Conservation (phyloP, 768 basidiomycete genomes). For the Pleurotus salmoneostramineus region DNA sequence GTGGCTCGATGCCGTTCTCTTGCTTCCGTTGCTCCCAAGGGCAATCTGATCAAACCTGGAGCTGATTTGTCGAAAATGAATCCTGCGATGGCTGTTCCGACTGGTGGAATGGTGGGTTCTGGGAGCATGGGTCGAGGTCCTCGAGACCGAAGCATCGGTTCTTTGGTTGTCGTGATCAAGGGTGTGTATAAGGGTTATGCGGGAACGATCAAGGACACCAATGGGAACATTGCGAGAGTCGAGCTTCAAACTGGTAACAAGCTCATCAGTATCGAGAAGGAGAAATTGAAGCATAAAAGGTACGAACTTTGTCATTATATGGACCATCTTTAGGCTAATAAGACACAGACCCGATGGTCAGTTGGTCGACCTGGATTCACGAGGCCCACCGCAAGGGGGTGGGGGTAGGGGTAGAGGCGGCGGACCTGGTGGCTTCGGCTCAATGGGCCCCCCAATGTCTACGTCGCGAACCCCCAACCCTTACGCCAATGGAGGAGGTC, state of each 20-base stretch:
- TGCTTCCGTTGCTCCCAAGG: constrained; percentile 83
- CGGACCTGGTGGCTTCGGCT: constrained; percentile 8
- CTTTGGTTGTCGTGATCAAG: constrained; percentile 73
- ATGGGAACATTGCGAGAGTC: constrained; percentile 81
- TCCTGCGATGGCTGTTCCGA: constrained; percentile 61
- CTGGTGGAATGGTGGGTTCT: constrained; percentile 78
- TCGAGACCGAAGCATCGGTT: constrained; percentile 79
- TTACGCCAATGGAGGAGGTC: constrained; percentile 47
- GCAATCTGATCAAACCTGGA: constrained; percentile 59
- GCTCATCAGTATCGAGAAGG: constrained; percentile 81
- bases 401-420: constrained; percentile 9
- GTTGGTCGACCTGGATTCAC: constrained; percentile 26
- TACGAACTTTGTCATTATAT: constrained; percentile 33
- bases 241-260: constrained; percentile 90
- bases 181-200: constrained; percentile 89
- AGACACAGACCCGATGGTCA: constrained; percentile 2
- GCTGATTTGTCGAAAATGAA: constrained; percentile 92
- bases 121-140: constrained; percentile 77
- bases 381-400: constrained; percentile 45
- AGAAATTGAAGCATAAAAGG: constrained; percentile 70
- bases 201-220: constrained; percentile 93
- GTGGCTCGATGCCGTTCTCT: constrained; percentile 84
- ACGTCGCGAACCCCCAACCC: constrained; percentile 63
- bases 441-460: constrained; percentile 12
- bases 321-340: background rate